Evolutionary conservation across 176 grass and related monocot genomes (phyloP), one percentile per base, ranked within the genome.

Genomic region (Rhynchospora pubera): DNA sequence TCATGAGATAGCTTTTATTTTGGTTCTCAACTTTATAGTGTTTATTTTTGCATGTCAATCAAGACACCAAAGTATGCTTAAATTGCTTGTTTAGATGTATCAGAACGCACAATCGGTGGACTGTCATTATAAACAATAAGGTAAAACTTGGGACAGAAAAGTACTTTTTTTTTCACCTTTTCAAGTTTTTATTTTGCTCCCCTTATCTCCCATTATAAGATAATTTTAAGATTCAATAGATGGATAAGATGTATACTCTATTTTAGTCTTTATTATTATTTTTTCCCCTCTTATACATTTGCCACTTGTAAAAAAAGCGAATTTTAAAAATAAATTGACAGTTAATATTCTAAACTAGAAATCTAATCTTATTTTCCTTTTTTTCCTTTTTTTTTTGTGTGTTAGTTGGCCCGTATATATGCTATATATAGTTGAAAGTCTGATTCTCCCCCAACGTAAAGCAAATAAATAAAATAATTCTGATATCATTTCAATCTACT

Each of bases 1-100:
- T 79, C 28, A 57, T 79, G 52, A 79, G 77, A 79, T 79, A 19
- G 21, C 32, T 61, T 79, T 79, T 79, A 79, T 19, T 68, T 28
- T 52, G 46, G 24, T 74, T 74, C 46, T 58, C 1, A 58, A 58
- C 56, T 19, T 70, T 68, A n/a, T 19, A 19, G 16, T n/a, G 5
- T 16, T 1, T 70, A 46, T 70, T 8, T 64, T 28, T 30, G 45
- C n/a, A 19, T 70, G 19, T 3, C 66, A 70, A 21, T 44, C 19
- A 42, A 18, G 19, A 70, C 18, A 70, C 1, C 4, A 67, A 67
- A 67, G 15, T 42, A 42, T 67, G 16, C 6, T 39, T 67, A 67
- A 42, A 67, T 42, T 67, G 28, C 5, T 13, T 65, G 28, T 14
- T 13, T 65, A 11, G 32, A 28, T 34, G 2, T 26, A 65, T 65